Conservation (phyloP, 257 asterid genomes). For the Scutellaria baicalensis region DNA sequence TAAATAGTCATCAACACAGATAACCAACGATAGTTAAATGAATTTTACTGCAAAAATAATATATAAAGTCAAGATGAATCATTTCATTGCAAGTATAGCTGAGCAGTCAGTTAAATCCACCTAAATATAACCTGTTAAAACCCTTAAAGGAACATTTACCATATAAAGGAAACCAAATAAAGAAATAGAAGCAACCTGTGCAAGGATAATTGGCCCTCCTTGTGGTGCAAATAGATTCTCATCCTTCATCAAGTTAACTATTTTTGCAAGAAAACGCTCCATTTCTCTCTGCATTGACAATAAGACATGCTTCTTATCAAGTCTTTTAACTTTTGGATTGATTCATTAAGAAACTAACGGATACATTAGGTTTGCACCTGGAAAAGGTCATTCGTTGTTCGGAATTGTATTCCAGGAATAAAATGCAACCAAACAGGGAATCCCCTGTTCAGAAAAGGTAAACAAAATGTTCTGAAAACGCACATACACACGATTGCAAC, state of each 20-base stretch:
- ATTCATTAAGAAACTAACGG: background rate
- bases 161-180: background rate
- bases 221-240: conserved; percentile 74
- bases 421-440: conserved; percentile 82
- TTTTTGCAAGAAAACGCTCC: conserved; percentile 63
- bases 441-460: conserved; percentile 41
- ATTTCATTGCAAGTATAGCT: background rate
- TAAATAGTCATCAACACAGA: background rate
- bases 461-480: background rate
- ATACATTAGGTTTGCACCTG: conserved; percentile 27
- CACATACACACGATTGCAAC: background rate
- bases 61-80: background rate
- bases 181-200: conserved; percentile 46
- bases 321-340: conserved; percentile 3
- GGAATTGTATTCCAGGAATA: conserved; percentile 70
- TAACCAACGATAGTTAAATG: background rate
- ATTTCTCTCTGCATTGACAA: conserved; percentile 55
- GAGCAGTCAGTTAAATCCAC: background rate
- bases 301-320: background rate
- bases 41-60: no score
- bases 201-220: conserved; percentile 81
- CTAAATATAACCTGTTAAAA: background rate
- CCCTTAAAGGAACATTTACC: background rate
- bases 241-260: conserved; percentile 68
- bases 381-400: conserved; percentile 51